Percentiles rank a stretch among this genome's conserved stretches.
Evolutionary conservation across 495 filamentous ascomycete genomes (phyloP).

Genomic region (Tetracladium marchalianum): DNA sequence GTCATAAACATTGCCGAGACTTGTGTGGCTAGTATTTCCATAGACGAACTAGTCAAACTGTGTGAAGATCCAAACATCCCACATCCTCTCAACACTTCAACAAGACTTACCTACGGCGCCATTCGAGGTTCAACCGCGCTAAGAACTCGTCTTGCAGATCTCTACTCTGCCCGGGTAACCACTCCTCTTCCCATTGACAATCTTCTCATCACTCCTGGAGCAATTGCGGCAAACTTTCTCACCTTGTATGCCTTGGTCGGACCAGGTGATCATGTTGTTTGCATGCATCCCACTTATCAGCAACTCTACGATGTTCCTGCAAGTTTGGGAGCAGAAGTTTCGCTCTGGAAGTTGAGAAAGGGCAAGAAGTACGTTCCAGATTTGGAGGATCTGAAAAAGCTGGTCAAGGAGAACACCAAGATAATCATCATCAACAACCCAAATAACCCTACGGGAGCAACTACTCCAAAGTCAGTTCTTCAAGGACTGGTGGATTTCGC

Average conservation of each 20-base stretch:
- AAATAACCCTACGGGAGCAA: slow-evolving; percentile 78
- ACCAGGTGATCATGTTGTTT: slow-evolving; percentile 81
- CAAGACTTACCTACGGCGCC: slow-evolving; percentile 56
- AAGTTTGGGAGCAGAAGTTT: slow-evolving; percentile 72
- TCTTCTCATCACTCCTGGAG: slow-evolving; percentile 69
- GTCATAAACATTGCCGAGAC: slow-evolving; percentile 84
- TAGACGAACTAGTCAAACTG: slow-evolving; percentile 55
- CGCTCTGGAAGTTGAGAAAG: slow-evolving; percentile 63
- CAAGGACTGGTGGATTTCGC: slow-evolving; percentile 56
- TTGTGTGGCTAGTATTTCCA: slow-evolving; percentile 71
- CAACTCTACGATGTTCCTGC: slow-evolving; percentile 72
- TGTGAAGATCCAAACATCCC: slow-evolving; percentile 37
- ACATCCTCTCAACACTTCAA: slow-evolving; percentile 28
- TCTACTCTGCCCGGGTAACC: slow-evolving; percentile 50
- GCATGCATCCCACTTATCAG: slow-evolving; percentile 84
- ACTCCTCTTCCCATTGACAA: slow-evolving; percentile 49
- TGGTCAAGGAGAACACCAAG: slow-evolving; percentile 71
- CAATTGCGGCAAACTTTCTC: slow-evolving; percentile 77
- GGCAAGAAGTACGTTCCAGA: slow-evolving; percentile 59
- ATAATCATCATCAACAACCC: slow-evolving; percentile 62
- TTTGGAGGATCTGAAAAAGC: slow-evolving; percentile 50
- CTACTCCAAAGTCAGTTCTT: slow-evolving; percentile 51
- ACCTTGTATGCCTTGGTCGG: slow-evolving; percentile 64
- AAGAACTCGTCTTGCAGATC: slow-evolving; percentile 48
- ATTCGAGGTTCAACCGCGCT: slow-evolving; percentile 61